Base-by-base conservation (phyloP, 164 flowering plant species). In the Liquidambar formosana region DNA sequence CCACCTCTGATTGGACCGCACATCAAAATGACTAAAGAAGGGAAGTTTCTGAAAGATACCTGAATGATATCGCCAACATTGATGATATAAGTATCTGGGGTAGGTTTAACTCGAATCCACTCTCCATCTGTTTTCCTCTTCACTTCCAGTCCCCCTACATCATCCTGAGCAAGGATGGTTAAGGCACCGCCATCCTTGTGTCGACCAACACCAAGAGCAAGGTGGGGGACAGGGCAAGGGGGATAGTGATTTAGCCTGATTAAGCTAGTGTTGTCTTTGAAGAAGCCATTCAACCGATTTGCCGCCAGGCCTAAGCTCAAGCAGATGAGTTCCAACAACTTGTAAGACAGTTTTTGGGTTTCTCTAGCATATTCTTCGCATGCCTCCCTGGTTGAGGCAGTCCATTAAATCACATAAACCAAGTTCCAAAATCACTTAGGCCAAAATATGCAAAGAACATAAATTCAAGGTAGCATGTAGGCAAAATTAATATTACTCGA, bases 191-290 rank as follows among this genome's bases (percentile, higher is more conserved):
- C 67, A 52, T 81, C 85, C 69, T 81, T 81, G 72, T 79, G 85
- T 11, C 76, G 77, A 27, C 80, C 85, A 0, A 81, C 79, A 3
- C 82, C 85, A 45, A 81, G 68, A 11, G 85, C 80, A 12, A 79
- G 75, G 41, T 79, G 28, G 0, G 85, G 85, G 18, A 49, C 41
- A 3, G 82, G 82, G 65, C 82, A 81, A 2, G 80, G 82, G 3
- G 85, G 85, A 66, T 81, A 81, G 72, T 81, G 80, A 54, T 81
- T 81, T 62, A 81, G 68, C 1, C 80, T 71, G 60, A 76, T 44
- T 28, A 70, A 70, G 75, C 77, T 79, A n/a, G 77, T 75, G 16
- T 79, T 76, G 45, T 77, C 78, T 33, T 75, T 52, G 74, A 79
- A 81, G 72, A 66, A 79, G 18, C 74, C 73, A 19, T 73, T 69